These are phyloP conservation scores for Elsinoe fawcettii DNA, from an alignment of 2,329 filamentous ascomycete species.

Conservation along the genomic window DNA sequence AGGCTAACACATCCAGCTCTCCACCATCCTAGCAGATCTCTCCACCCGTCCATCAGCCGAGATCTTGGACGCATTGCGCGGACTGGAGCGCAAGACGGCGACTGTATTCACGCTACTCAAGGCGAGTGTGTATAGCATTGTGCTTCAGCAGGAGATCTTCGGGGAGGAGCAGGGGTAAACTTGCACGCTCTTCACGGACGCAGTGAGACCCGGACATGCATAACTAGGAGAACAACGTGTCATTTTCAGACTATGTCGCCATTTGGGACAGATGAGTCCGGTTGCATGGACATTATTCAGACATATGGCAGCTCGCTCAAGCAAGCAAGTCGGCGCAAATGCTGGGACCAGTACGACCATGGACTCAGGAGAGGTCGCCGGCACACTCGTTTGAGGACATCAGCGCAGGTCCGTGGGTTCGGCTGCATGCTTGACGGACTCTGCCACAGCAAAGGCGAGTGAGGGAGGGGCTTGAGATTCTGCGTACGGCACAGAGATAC, in stretches of 20 bases:
- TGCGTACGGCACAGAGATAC: not conserved
- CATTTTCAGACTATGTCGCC: too few species aligned
- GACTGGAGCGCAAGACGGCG: slow-evolving; percentile 88
- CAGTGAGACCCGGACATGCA: too few species aligned
- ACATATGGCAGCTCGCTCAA: too few species aligned
- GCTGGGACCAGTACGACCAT: too few species aligned
- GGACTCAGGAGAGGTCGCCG: too few species aligned
- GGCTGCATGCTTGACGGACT: too few species aligned
- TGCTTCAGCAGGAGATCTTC: slow-evolving; percentile 91
- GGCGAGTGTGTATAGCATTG: slow-evolving; percentile 97
- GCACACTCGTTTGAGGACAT: too few species aligned
- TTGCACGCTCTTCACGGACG: not conserved
- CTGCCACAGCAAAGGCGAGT: slow-evolving; percentile 14
- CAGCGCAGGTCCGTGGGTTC: too few species aligned
- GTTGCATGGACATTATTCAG: too few species aligned
- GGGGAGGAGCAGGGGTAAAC: slow-evolving; percentile 45
- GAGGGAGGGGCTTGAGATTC: not conserved
- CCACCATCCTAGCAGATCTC: slow-evolving; percentile 56
- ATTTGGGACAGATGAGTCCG: too few species aligned
- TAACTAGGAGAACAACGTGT: too few species aligned
- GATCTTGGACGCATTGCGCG: slow-evolving; percentile 76
- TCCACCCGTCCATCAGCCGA: slow-evolving; percentile 60
- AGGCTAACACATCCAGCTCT: slow-evolving; percentile 32
- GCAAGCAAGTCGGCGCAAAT: too few species aligned
- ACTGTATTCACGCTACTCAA: slow-evolving; percentile 93